These are phyloP conservation scores for Marasmius sp. DNA, from an alignment of 1,284 basidiomycete species.

Conservation along the genomic window DNA sequence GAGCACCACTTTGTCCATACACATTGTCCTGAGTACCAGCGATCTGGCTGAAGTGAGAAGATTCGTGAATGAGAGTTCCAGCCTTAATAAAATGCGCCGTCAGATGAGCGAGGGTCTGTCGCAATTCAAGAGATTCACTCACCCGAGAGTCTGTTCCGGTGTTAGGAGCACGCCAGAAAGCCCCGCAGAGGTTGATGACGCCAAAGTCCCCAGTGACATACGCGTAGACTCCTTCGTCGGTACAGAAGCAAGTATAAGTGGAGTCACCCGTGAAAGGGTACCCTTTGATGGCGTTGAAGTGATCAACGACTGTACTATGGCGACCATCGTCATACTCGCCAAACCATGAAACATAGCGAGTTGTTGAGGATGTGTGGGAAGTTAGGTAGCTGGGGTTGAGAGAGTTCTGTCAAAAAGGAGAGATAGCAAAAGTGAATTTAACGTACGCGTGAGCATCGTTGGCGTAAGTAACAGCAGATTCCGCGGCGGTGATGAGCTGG, in stretches of 20 bases:
- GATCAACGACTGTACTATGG: conserved; percentile 37
- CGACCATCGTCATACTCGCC: conserved; percentile 40
- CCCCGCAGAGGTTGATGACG: conserved; percentile 43
- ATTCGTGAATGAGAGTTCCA: conserved; percentile 42
- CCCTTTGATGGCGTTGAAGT: conserved; percentile 37
- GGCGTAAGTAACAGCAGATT: conserved; percentile 41
- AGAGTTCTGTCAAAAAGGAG: background rate
- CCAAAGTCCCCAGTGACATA: conserved; percentile 46
- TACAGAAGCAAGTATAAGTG: conserved; percentile 48
- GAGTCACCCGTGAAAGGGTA: conserved; percentile 32
- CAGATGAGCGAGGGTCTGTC: background rate
- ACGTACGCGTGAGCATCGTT: conserved; percentile 29
- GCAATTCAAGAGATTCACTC: background rate
- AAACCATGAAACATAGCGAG: conserved; percentile 51
- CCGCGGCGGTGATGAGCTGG: conserved; percentile 33
- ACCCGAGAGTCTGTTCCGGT: conserved; percentile 51
- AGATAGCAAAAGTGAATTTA: background rate
- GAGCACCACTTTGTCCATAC: conserved; percentile 42
- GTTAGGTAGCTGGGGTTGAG: conserved; percentile 26
- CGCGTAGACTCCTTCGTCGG: conserved; percentile 37
- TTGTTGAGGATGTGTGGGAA: conserved; percentile 33
- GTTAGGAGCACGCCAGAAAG: conserved; percentile 44
- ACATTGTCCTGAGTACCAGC: conserved; percentile 45
- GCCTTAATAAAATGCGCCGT: conserved; percentile 32
- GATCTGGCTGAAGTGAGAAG: conserved; percentile 46